Evolutionary conservation across 2,329 filamentous ascomycete species (phyloP), one percentile per base, ranked within the genome.

Genomic region (Arthrinium puccinioides): DNA sequence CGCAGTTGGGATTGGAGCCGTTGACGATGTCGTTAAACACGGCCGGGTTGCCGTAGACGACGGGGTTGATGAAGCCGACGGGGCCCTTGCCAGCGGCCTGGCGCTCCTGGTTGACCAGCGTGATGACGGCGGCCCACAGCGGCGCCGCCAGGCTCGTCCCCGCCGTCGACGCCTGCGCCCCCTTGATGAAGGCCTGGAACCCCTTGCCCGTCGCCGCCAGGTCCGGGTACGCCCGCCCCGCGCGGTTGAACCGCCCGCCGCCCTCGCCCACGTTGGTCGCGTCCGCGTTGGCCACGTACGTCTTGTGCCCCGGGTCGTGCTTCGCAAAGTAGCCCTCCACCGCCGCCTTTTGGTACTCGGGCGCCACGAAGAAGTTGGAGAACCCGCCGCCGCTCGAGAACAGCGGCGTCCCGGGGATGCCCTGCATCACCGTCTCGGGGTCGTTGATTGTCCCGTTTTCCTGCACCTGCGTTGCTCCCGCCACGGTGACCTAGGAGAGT

Each of bases 191-290:
- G 7, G 41, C 33, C 16, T 28, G 28, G 32, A 72, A 74, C 53
- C 80, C 74, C 14, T 68, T 66, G 2, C 73, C 61, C 36, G 76
- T 61, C 4, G 58, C 57, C 5, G 57, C 48, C 15, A 63, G 43
- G 42, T 63, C 60, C 3, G 60, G 60, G 37, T 55, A 60, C 4
- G 46, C 60, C 21, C 60, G 48, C 6, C 59, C 60, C 1, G 44
- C 52, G 11, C 39, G 42, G 47, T 62, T 61, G 46, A 56, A 61
- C 5, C 52, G 42, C 10, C 50, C 49, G 4, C 44, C 40, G 43
- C 27, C 27, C 5, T 9, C 6, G 2, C 29, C 29, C 6, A 74
- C 52, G 24, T 64, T 56, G 35, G 25, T 33, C 50, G 54, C 50
- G 60, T 68, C 36, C 8, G 16, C 32, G 13, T 49, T 40, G 9